Percentiles rank a stretch among this genome's conserved stretches.
Evolutionary conservation across 805 yeast species (phyloP).

Genomic region (Pichia eremophila): DNA sequence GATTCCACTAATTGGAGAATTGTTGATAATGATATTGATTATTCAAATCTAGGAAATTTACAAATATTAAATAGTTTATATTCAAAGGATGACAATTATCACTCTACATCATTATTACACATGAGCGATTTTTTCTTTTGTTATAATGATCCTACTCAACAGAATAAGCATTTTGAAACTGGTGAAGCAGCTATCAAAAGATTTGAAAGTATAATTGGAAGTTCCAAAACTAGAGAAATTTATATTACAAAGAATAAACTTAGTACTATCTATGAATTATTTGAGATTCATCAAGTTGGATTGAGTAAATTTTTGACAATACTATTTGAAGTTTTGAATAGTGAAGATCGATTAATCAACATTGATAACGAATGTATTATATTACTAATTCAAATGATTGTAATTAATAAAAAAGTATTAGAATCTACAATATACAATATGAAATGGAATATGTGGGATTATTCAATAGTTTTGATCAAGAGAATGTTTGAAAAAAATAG

Average conservation of each 20-base stretch:
- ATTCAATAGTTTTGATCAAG: slow-evolving; percentile 8
- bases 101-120: background rate
- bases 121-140: background rate
- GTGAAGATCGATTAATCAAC: slow-evolving; percentile 1
- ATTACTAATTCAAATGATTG: slow-evolving; percentile 15
- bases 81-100: background rate
- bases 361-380: slow-evolving; percentile 5
- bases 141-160: background rate
- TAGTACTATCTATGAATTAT: slow-evolving; percentile 12
- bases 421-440: slow-evolving; percentile 10
- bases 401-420: slow-evolving; percentile 15
- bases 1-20: slow-evolving; percentile 17
- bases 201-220: background rate
- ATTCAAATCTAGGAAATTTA: slow-evolving; percentile 2
- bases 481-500: background rate
- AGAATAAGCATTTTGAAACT: background rate
- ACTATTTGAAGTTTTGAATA: slow-evolving; percentile 11
- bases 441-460: slow-evolving; percentile 12
- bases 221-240: background rate
- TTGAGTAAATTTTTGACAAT: slow-evolving; percentile 13
- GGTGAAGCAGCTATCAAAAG: background rate
- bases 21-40: slow-evolving; percentile 6
- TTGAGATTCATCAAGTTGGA: slow-evolving; percentile 10
- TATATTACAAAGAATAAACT: background rate
- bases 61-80: background rate